Percentiles rank a stretch among this genome's conserved stretches.
These are phyloP conservation scores for Leishmania amazonensis DNA, from an alignment of 208 protist genomes.

Conservation along the genomic window DNA sequence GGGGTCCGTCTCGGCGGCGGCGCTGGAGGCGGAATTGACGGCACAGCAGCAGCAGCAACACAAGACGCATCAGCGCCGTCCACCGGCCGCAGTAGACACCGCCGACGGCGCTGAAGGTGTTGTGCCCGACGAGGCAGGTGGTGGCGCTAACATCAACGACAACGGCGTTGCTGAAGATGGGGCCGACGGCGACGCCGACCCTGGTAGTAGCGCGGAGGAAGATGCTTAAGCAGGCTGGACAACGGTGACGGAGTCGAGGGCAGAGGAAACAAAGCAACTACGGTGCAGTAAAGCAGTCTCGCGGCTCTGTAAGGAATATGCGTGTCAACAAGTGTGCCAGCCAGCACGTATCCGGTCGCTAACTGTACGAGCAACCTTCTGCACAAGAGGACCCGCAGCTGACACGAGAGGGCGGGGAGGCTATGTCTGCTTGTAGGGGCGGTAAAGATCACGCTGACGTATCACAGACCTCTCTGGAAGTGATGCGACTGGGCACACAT, in stretches of 20 bases:
- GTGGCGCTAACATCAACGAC: background rate
- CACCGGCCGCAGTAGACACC: background rate
- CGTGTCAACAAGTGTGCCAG: background rate
- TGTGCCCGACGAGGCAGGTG: background rate
- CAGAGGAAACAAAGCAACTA: background rate
- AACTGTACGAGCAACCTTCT: background rate
- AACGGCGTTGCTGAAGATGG: background rate
- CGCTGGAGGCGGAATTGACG: constrained; percentile 36
- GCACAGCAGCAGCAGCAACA: background rate
- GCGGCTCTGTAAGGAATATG: background rate
- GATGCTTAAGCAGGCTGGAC: constrained; percentile 20
- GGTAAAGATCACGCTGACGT: background rate
- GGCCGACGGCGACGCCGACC: background rate
- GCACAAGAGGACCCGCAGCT: background rate
- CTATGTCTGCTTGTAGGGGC: background rate
- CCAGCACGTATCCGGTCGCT: background rate
- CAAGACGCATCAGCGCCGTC: background rate
- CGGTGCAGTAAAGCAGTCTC: background rate
- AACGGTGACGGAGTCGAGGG: background rate
- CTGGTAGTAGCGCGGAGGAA: constrained; percentile 14
- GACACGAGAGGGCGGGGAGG: background rate
- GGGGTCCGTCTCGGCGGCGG: constrained; percentile 33
- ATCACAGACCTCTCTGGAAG: background rate
- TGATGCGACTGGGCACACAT: background rate
- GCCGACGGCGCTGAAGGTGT: background rate